Evolutionary conservation across 768 basidiomycete genomes (phyloP), one percentile per base, ranked within the genome.

Genomic region (Lentinus brumalis): DNA sequence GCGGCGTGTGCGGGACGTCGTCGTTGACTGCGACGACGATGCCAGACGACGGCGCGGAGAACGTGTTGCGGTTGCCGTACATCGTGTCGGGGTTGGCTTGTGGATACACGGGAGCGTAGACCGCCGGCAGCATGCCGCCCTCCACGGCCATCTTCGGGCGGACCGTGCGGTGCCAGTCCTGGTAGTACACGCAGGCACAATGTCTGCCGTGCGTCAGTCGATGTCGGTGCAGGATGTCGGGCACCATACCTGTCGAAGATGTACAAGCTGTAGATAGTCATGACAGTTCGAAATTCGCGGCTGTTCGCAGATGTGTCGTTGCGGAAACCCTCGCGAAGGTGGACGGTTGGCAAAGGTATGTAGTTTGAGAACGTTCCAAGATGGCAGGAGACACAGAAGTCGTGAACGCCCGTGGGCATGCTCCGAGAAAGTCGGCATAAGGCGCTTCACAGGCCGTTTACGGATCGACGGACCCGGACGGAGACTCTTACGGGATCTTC

Each of bases 261-360:
- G 80, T 98, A 98, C 47, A 98, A 79, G 64, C 94, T 94, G 77
- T 87, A 85, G 68, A 97, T 92, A 26, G 93, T 94, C 92, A 94
- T 94, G 50, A 30, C 46, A 4, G 21, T 26, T 29, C 21, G 4
- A 26, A 5, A 49, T 26, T 44, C 40, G 6, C 3, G 2, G 53
- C 21, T 10, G 10, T 5, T 10, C 11, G 35, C 7, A 12, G 32
- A 9, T 2, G 16, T 29, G 11, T 38, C 16, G 30, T 18, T 41
- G 3, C 9, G 49, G 9, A 9, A 11, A 35, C 6, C 7, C 11
- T 6, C 35, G 1, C 11, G 35, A 35, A 35, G 35, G 35, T 6
- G 11, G 1, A 35, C 6, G 35, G 35, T 26, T 26, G 21, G n/a
- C n/a, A n/a, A n/a, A n/a, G n/a, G n/a, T n/a, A 26, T 26, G 21